A percentile compares a stretch with the other conserved stretches of the same genome.
Conservation (phyloP, 108 stramenopile species). For the Nitzschia inconspicua region DNA sequence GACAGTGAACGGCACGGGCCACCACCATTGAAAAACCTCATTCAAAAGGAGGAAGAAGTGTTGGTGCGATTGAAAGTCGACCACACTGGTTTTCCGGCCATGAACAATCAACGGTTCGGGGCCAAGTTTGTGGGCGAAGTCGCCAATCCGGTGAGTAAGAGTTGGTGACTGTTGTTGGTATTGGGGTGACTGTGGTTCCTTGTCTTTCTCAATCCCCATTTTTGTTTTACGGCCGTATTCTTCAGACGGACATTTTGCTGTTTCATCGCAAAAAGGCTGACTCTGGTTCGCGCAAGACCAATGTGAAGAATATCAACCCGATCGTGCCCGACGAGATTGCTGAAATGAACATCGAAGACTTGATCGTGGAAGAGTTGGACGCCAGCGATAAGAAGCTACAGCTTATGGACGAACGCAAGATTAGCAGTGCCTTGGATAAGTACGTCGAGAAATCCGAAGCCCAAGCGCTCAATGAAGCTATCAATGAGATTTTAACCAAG, state of each 20-base stretch:
- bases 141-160: slow-evolving; percentile 66
- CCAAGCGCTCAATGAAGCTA: slow-evolving; percentile 56
- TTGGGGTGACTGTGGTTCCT: not conserved
- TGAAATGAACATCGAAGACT: slow-evolving; percentile 79
- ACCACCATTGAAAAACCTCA: slow-evolving; percentile 28
- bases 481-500: slow-evolving; percentile 50
- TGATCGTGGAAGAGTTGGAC: slow-evolving; percentile 70
- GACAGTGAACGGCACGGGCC: slow-evolving; percentile 12
- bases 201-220: not conserved
- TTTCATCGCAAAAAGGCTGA: slow-evolving; percentile 64
- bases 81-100: slow-evolving; percentile 88
- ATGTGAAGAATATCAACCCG: slow-evolving; percentile 33
- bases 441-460: slow-evolving; percentile 79
- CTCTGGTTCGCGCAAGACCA: not conserved
- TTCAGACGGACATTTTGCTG: slow-evolving; percentile 73
- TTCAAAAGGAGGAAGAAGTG: slow-evolving; percentile 79
- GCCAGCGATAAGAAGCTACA: slow-evolving; percentile 66
- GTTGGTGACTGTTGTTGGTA: not conserved
- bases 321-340: slow-evolving; percentile 81
- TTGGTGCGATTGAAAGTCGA: slow-evolving; percentile 94
- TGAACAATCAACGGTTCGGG: slow-evolving; percentile 92
- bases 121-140: slow-evolving; percentile 88
- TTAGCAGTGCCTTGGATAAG: slow-evolving; percentile 76
- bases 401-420: slow-evolving; percentile 55
- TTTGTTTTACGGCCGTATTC: not conserved